Evolutionary conservation across 768 basidiomycete genomes (phyloP).

Genomic region (Lentinula raphanica): DNA sequence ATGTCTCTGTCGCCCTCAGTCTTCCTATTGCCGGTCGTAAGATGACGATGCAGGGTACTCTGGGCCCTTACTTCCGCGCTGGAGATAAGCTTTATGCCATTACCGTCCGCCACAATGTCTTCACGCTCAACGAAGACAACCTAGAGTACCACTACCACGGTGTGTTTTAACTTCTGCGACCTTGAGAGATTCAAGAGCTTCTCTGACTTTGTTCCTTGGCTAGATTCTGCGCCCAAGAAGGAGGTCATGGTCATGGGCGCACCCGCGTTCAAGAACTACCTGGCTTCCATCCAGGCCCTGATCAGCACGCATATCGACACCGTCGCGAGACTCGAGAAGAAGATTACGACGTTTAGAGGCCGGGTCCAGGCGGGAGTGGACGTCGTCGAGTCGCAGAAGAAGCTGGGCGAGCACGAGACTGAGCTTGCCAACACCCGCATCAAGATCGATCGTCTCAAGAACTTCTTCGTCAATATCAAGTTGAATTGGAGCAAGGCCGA

Average conservation of each 20-base stretch:
- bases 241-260: constrained; percentile 32
- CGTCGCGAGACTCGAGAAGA: constrained; percentile 17
- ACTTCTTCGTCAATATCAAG: constrained; percentile 26
- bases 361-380: constrained; percentile 11
- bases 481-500: constrained; percentile 26
- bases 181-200: too few species aligned
- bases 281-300: constrained; percentile 24
- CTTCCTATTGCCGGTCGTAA: constrained; percentile 28
- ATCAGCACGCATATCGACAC: constrained; percentile 11
- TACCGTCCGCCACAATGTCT: constrained; percentile 29
- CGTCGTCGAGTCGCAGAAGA: constrained; percentile 9
- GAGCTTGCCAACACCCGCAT: constrained; percentile 15
- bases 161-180: constrained; percentile 15
- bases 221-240: constrained; percentile 18
- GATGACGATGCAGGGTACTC: constrained; percentile 27
- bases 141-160: constrained; percentile 20
- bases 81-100: constrained; percentile 26
- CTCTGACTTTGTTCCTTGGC: constrained; percentile 15
- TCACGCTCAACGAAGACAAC: constrained; percentile 20
- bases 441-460: constrained; percentile 24
- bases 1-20: constrained; percentile 30
- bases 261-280: constrained; percentile 22
- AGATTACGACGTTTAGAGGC: too few species aligned
- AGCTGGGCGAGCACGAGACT: constrained; percentile 14
- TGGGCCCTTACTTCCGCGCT: constrained; percentile 30